Evolutionary conservation across 768 basidiomycete species (phyloP).

Genomic region (Amanita thiersii): DNA sequence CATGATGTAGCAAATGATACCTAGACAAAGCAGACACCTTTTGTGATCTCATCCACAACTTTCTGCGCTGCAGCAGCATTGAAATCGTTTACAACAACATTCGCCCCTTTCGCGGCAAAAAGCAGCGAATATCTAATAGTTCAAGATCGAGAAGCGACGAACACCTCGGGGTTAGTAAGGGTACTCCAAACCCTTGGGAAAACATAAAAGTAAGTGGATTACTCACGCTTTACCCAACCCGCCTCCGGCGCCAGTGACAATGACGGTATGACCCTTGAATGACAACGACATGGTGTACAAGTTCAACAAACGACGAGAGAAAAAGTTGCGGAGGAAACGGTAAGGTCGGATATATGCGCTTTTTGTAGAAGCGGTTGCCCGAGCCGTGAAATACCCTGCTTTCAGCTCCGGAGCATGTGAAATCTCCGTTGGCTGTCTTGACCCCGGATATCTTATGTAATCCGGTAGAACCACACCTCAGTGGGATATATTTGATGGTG

Average conservation of each 20-base stretch:
- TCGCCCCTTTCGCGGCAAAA: conserved; percentile 90
- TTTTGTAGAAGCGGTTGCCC: too few species aligned
- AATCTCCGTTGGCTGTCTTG: neutral
- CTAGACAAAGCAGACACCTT: conserved; percentile 40
- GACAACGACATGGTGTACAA: conserved; percentile 43
- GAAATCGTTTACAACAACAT: conserved; percentile 94
- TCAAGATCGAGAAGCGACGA: too few species aligned
- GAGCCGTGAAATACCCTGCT: neutral
- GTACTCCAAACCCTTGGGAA: conserved; percentile 4
- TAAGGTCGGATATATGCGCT: conserved; percentile 3
- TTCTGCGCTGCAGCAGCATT: conserved; percentile 82
- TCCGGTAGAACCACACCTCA: too few species aligned
- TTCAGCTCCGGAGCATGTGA: conserved; percentile 14
- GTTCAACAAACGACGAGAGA: conserved; percentile 1
- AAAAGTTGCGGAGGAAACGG: conserved; percentile 4
- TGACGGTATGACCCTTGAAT: conserved; percentile 85
- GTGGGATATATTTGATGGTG: conserved; percentile 20
- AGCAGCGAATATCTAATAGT: conserved; percentile 71
- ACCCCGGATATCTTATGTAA: too few species aligned
- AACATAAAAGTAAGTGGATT: neutral
- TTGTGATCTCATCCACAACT: conserved; percentile 83
- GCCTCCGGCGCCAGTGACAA: conserved; percentile 94
- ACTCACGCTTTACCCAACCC: conserved; percentile 89
- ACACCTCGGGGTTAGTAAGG: conserved; percentile 11
- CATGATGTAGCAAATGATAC: neutral